Conservation (phyloP, 768 basidiomycete species). For the Hebeloma cylindrosporum region DNA sequence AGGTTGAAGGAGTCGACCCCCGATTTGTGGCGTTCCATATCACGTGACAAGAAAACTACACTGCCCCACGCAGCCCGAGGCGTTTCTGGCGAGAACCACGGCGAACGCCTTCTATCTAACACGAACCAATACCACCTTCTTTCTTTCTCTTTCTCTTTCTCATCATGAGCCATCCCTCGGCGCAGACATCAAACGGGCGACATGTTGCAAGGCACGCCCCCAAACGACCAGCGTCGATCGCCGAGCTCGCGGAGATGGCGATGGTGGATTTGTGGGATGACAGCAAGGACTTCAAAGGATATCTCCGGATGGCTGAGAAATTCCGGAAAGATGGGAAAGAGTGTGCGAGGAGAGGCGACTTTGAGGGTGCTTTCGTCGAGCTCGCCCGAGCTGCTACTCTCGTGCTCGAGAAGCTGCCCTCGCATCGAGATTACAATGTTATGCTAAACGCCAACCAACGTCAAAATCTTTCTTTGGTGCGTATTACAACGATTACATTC, state of each 20-base stretch:
- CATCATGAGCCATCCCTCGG: constrained; percentile 15
- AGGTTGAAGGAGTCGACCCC: no score
- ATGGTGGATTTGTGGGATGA: constrained; percentile 58
- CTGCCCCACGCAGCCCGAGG: no score
- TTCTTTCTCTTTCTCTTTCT: no score
- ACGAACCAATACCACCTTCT: no score
- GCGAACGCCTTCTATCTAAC: no score
- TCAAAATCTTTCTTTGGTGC: constrained; percentile 66
- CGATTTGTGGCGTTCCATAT: no score
- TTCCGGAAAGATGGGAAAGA: constrained; percentile 56
- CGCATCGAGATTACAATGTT: constrained; percentile 62
- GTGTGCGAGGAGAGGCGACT: constrained; percentile 48
- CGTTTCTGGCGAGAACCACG: no score
- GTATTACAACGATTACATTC: constrained; percentile 32
- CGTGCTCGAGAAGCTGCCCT: constrained; percentile 76
- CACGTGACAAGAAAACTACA: no score
- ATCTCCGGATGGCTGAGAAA: constrained; percentile 63
- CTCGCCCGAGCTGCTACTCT: constrained; percentile 74
- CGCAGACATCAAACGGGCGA: constrained; percentile 1
- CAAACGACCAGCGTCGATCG: constrained; percentile 55
- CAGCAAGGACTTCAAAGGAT: constrained; percentile 60
- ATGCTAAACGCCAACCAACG: constrained; percentile 58
- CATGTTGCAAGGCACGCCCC: constrained; percentile 5
- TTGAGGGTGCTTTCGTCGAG: constrained; percentile 71
- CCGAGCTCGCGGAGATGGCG: constrained; percentile 64